Evolutionary conservation across 2,329 filamentous ascomycete genomes (phyloP).

Genomic region (Leptographium galeiforme): DNA sequence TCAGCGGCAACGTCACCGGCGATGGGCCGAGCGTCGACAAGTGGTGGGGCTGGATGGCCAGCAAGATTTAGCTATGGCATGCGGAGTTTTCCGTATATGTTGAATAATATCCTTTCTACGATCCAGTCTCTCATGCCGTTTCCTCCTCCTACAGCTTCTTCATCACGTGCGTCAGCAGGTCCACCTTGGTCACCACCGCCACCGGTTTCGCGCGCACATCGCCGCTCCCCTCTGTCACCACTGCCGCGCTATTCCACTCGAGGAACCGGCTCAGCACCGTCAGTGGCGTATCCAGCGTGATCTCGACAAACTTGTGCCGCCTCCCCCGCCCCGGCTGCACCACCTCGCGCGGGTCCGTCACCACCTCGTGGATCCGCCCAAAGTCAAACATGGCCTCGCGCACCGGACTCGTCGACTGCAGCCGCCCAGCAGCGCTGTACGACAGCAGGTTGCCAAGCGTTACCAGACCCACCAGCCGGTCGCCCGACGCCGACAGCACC

Average conservation of each 20-base stretch:
- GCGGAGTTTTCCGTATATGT: neutral
- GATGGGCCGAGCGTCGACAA: slow-evolving; percentile 59
- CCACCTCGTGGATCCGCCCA: slow-evolving; percentile 69
- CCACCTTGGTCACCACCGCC: slow-evolving; percentile 92
- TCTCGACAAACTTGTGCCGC: slow-evolving; percentile 66
- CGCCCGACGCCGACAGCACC: slow-evolving; percentile 58
- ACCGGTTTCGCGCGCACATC: slow-evolving; percentile 57
- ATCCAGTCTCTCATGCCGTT: neutral
- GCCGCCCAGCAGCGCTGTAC: slow-evolving; percentile 75
- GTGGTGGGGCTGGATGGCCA: slow-evolving; percentile 87
- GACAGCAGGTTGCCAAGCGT: slow-evolving; percentile 90
- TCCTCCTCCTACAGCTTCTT: slow-evolving; percentile 34
- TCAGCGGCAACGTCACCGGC: slow-evolving; percentile 57
- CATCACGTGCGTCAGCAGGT: slow-evolving; percentile 84
- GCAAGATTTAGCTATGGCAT: slow-evolving; percentile 42
- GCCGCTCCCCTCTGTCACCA: slow-evolving; percentile 65
- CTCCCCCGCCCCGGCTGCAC: slow-evolving; percentile 16
- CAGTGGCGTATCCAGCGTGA: slow-evolving; percentile 80
- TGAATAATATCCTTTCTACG: too few species aligned
- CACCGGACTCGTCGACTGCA: slow-evolving; percentile 59
- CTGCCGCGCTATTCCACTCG: slow-evolving; percentile 93
- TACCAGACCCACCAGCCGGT: slow-evolving; percentile 75
- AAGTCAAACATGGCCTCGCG: slow-evolving; percentile 96
- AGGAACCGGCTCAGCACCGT: slow-evolving; percentile 81
- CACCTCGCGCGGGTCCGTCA: slow-evolving; percentile 70